Base-by-base conservation (phyloP, 2,329 filamentous ascomycete species). In the Ambrosiella xylebori region DNA sequence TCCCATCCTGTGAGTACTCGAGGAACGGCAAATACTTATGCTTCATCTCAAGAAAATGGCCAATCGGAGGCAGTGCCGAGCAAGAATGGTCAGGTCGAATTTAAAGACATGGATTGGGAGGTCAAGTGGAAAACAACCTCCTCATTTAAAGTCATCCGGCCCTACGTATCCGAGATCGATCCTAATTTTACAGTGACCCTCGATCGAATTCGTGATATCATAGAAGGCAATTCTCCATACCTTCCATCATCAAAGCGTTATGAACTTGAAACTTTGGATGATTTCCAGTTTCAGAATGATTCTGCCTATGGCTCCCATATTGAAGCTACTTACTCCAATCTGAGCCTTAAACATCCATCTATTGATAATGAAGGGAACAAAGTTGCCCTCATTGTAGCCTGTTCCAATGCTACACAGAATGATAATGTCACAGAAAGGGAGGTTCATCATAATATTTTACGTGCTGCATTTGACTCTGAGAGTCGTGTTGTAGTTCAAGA, bases 81-180 rank as follows among this genome's bases (percentile, higher is more conserved):
- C 19, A 15, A 52, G 17, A 40, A 17, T 53, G 6, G 7, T 37
- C 35, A 54, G 27, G 19, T 15, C 27, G 15, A 45, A n/a, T 54
- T 11, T 13, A 19, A 54, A 12, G 45, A 57, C 7, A 59, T 59
- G 58, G 58, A 59, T 44, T 59, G 58, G 58, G 58, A 59, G 37
- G 45, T 59, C 38, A 44, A 57, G 19, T 59, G 54, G 58, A 54
- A 57, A 11, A 57, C 54, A 3, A 59, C 54, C 2, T 52, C 58
- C 13, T 59, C 58, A 17, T 59, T 59, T 40, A 59, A 59, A 36
- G 37, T 40, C n/a, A 57, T 59, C 19, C 49, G 58, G 13, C 58
- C 58, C 8, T 15, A 37, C 7, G 40, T 59, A 17, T 53, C 58
- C 0, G 15, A 37, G 12, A 36, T 51, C 12, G 54, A 59, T 12